Conservation (phyloP, 768 basidiomycete species). For the Podaxis carcinomalis region DNA sequence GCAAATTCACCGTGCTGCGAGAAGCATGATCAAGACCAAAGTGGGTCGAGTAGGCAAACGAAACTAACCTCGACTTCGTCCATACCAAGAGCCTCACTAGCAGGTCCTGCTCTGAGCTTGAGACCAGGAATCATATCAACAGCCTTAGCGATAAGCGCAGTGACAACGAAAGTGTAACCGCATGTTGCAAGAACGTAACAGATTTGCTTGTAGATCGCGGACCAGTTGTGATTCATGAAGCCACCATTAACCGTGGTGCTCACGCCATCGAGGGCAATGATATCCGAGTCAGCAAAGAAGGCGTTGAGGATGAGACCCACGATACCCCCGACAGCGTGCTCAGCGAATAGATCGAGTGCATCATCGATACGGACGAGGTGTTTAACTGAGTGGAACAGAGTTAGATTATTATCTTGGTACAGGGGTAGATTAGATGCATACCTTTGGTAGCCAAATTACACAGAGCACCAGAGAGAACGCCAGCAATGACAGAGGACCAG, state of each 20-base stretch:
- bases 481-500: conserved; percentile 75
- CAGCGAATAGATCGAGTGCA: conserved; percentile 87
- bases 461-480: conserved; percentile 63
- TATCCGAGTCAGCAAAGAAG: conserved; percentile 63
- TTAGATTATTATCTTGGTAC: neutral
- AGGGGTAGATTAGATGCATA: conserved; percentile 26
- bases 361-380: conserved; percentile 74
- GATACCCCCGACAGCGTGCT: conserved; percentile 84
- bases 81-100: conserved; percentile 60
- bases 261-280: conserved; percentile 68
- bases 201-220: conserved; percentile 77
- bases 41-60: neutral
- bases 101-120: conserved; percentile 45
- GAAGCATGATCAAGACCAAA: neutral
- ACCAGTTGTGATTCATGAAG: conserved; percentile 74
- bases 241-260: conserved; percentile 52
- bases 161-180: conserved; percentile 57
- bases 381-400: conserved; percentile 46
- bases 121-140: conserved; percentile 58
- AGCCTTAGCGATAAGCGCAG: conserved; percentile 54
- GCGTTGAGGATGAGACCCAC: conserved; percentile 70
- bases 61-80: conserved; percentile 64
- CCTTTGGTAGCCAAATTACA: conserved; percentile 86
- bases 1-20: conserved; percentile 65
- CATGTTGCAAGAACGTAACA: conserved; percentile 56